Evolutionary conservation across 2,329 filamentous ascomycete genomes (phyloP).

Genomic region (Trichoderma arundinaceum): DNA sequence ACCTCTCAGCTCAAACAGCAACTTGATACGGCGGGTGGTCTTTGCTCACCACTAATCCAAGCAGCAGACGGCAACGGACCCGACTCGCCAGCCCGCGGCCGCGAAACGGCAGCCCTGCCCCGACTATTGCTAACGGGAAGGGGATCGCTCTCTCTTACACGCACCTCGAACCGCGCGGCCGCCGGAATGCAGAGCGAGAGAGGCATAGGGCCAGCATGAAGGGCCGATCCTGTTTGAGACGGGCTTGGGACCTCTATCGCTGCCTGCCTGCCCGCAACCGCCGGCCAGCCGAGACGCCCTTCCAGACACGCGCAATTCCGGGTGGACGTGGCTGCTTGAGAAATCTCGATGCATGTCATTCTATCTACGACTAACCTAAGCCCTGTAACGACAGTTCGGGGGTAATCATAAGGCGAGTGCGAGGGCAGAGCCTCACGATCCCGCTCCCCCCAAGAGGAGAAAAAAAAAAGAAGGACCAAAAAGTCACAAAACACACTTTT

Average conservation of each 20-base stretch:
- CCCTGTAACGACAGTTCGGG: slow-evolving; percentile 26
- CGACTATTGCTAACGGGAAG: slow-evolving; percentile 3
- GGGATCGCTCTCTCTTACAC: neutral
- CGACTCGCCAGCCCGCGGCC: slow-evolving; percentile 17
- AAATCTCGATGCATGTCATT: slow-evolving; percentile 8
- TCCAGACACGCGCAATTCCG: neutral
- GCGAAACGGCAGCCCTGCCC: slow-evolving; percentile 6
- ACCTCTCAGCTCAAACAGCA: slow-evolving; percentile 4
- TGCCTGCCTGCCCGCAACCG: neutral
- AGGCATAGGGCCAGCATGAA: slow-evolving; percentile 17
- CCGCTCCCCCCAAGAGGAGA: neutral
- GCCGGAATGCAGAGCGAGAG: neutral
- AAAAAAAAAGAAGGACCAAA: neutral
- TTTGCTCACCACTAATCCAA: neutral
- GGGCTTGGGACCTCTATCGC: neutral
- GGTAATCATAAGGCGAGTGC: neutral
- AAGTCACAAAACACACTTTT: slow-evolving; percentile 13
- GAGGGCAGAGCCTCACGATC: slow-evolving; percentile 4
- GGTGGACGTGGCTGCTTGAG: neutral
- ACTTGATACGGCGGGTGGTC: slow-evolving; percentile 9
- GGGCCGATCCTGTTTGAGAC: slow-evolving; percentile 23
- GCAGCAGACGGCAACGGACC: slow-evolving; percentile 25
- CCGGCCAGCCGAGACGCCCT: neutral
- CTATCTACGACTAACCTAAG: slow-evolving; percentile 7
- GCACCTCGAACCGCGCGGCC: slow-evolving; percentile 6